Conservation (phyloP, 108 stramenopile genomes). For the Chaetoceros tenuissimus region DNA sequence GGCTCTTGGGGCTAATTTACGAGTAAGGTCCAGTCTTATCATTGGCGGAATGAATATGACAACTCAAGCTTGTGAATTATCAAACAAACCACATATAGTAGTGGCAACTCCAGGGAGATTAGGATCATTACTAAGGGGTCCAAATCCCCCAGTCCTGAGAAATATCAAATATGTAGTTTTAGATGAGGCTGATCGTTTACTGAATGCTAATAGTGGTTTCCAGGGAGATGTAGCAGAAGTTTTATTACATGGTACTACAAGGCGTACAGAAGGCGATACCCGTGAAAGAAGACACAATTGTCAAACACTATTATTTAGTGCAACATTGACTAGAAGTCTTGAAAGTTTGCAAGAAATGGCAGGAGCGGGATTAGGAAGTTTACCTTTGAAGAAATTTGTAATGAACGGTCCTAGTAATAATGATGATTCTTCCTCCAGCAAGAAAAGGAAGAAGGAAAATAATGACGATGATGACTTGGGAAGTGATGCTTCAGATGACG, state of each 20-base stretch:
- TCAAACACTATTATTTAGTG: slow-evolving; percentile 93
- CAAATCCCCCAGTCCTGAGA: slow-evolving; percentile 47
- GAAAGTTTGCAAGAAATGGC: slow-evolving; percentile 73
- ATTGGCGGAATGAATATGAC: slow-evolving; percentile 88
- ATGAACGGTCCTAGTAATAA: slow-evolving; percentile 30
- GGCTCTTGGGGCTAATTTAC: slow-evolving; percentile 80
- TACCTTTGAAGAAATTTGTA: slow-evolving; percentile 65
- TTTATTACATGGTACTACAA: slow-evolving; percentile 48
- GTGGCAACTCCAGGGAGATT: slow-evolving; percentile 95
- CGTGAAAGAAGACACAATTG: slow-evolving; percentile 42
- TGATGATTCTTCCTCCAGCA: slow-evolving; percentile 6
- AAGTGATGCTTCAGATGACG: slow-evolving; percentile 12
- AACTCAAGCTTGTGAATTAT: slow-evolving; percentile 60
- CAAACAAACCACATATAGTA: slow-evolving; percentile 83
- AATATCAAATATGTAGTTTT: slow-evolving; percentile 84
- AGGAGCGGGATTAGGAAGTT: slow-evolving; percentile 52
- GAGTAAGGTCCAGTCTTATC: slow-evolving; percentile 67
- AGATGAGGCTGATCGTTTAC: slow-evolving; percentile 96
- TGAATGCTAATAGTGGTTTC: slow-evolving; percentile 75
- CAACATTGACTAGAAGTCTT: slow-evolving; percentile 89
- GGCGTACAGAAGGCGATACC: slow-evolving; percentile 7
- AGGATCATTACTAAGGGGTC: slow-evolving; percentile 76
- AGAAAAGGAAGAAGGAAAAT: slow-evolving; percentile 13
- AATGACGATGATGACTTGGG: slow-evolving; percentile 15
- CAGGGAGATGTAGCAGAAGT: slow-evolving; percentile 86